These are phyloP conservation scores for Mortierella claussenii DNA, from an alignment of 192 early-diverging fungal genomes.

Conservation along the genomic window DNA sequence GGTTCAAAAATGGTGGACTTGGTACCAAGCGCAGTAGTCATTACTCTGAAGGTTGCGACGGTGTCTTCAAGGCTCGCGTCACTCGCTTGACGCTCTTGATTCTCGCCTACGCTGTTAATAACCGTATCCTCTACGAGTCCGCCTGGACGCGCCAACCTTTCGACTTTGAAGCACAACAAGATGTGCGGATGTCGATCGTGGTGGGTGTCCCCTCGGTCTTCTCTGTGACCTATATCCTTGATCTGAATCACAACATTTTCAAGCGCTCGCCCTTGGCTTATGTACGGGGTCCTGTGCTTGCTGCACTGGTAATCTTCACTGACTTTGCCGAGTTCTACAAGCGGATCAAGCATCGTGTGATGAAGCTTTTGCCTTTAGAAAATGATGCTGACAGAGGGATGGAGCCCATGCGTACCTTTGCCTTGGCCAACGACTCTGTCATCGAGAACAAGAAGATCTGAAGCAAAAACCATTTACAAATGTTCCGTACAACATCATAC, in stretches of 20 bases:
- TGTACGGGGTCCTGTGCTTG: conserved; percentile 34
- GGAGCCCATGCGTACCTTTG: conserved; percentile 17
- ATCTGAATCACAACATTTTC: conserved; percentile 41
- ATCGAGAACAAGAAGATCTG: not conserved
- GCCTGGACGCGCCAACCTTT: conserved; percentile 59
- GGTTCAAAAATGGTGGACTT: conserved; percentile 67
- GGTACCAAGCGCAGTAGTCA: conserved; percentile 65
- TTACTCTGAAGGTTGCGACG: conserved; percentile 54
- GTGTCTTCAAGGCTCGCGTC: conserved; percentile 76
- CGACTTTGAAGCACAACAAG: conserved; percentile 27
- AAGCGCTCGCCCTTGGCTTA: conserved; percentile 17
- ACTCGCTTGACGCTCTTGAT: conserved; percentile 75
- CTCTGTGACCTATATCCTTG: conserved; percentile 28
- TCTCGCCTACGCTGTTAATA: conserved; percentile 80
- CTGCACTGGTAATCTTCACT: conserved; percentile 19
- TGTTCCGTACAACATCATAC: too few species aligned
- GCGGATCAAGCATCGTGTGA: conserved; percentile 10
- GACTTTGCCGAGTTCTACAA: conserved; percentile 30
- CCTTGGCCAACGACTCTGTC: conserved; percentile 9
- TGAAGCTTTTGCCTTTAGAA: conserved; percentile 11
- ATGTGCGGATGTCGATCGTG: conserved; percentile 60
- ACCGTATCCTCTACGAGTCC: conserved; percentile 71
- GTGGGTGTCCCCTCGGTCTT: conserved; percentile 56
- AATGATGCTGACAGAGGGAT: conserved; percentile 3
- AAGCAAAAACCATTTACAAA: too few species aligned